Evolutionary conservation across 805 yeast genomes (phyloP).

Genomic region (Teunomyces panamensis): DNA sequence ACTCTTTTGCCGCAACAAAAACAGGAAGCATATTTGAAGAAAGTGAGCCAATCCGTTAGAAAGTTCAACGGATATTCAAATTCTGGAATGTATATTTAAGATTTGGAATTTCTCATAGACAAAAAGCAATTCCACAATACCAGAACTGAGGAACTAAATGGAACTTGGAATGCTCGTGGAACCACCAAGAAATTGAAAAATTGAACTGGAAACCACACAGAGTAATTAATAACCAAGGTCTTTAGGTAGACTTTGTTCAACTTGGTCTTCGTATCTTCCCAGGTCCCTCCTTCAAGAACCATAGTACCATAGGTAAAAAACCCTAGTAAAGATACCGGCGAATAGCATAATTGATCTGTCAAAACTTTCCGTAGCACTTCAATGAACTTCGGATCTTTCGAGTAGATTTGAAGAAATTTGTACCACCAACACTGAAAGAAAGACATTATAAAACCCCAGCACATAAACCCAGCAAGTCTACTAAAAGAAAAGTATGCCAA

Average conservation of each 20-base stretch:
- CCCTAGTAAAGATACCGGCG: conserved; percentile 77
- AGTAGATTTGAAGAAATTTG: conserved; percentile 73
- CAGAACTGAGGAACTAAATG: conserved; percentile 82
- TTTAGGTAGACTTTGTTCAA: conserved; percentile 62
- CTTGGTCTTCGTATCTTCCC: conserved; percentile 61
- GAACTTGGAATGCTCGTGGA: conserved; percentile 78
- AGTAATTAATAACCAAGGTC: conserved; percentile 64
- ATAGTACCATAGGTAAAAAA: conserved; percentile 85
- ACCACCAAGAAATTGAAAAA: conserved; percentile 68
- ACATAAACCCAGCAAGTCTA: conserved; percentile 73
- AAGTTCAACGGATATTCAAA: conserved; percentile 22
- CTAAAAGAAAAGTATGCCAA: conserved; percentile 56
- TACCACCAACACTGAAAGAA: conserved; percentile 90
- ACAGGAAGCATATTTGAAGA: conserved; percentile 9
- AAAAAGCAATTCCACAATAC: conserved; percentile 94
- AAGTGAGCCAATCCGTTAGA: conserved; percentile 19
- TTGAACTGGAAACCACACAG: conserved; percentile 84
- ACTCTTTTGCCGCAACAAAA: conserved; percentile 4
- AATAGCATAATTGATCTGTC: conserved; percentile 85
- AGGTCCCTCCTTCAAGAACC: conserved; percentile 71
- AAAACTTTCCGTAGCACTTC: conserved; percentile 83
- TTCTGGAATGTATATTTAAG: conserved; percentile 24
- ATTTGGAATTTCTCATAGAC: conserved; percentile 62
- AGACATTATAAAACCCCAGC: conserved; percentile 85
- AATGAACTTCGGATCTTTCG: conserved; percentile 77